Evolutionary conservation across 78 protist species (phyloP).

Genomic region (slime mould (Dictyostelium discoideum)): dicty_2.7 NC_007091.3:1094501-1095000

Average conservation of each 20-base stretch:
- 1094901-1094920: no score
- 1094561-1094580: neutral
- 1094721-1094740: neutral
- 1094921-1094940: neutral
- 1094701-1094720: no score
- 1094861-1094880: neutral
- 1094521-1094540: no score
- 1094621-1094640: no score
- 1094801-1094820: neutral
- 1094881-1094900: neutral
- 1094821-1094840: constrained; percentile 3
- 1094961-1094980: neutral
- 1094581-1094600: no score
- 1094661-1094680: no score
- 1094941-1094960: neutral
- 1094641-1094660: no score
- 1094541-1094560: no score
- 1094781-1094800: neutral
- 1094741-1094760: neutral
- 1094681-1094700: no score
- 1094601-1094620: no score
- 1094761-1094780: neutral
- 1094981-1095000: neutral
- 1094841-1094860: neutral
- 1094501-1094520: neutral